Base-by-base conservation (phyloP, 352 stramenopile genomes). In the Globisporangium paroecandrum region DNA sequence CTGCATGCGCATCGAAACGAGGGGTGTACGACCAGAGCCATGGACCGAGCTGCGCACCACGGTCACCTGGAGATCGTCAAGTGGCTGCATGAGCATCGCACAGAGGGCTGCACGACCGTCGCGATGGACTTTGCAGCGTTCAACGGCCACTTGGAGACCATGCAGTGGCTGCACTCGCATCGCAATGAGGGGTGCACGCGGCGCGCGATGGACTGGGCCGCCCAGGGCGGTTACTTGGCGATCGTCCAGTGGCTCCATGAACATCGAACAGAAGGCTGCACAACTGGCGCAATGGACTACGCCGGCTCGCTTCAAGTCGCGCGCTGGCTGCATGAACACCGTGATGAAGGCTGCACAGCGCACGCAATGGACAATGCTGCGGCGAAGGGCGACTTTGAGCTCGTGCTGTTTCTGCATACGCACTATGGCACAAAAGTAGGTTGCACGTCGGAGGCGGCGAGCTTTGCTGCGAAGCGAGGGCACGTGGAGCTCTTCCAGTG, bases 401-500 rank as follows among this genome's bases (percentile, higher is more conserved):
- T 56, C 24, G 53, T 62, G 62, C 34, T 57, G 22, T 62, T 46
- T 43, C 53, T 68, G 1, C 36, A 62, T 9, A n/a, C 10, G 8
- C 32, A 68, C 15, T 38, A 38, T 10, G 41, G 41, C 8, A 49
- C 41, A 8, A 61, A 7, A 18, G 53, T 57, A 62, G 62, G 62
- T 0, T 58, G 62, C 20, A 47, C 34, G 25, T 29, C 13, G 2
- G 24, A 60, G 7, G 38, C 62, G 4, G 25, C n/a, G 24, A 15
- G 29, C 36, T n/a, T 43, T 27, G 62, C 49, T 8, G 62, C 24
- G 10, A 10, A 59, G 5, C 5, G 18, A 2, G 32, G 29, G 20
- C n/a, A 60, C 34, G 32, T 60, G n/a, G 62, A 67, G 49, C 49
- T 55, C 36, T 61, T 67, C 22, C 47, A 61, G 62, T 60, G 62